Conservation (phyloP, 2,329 filamentous ascomycete species). For the Penicillium sp. region DNA sequence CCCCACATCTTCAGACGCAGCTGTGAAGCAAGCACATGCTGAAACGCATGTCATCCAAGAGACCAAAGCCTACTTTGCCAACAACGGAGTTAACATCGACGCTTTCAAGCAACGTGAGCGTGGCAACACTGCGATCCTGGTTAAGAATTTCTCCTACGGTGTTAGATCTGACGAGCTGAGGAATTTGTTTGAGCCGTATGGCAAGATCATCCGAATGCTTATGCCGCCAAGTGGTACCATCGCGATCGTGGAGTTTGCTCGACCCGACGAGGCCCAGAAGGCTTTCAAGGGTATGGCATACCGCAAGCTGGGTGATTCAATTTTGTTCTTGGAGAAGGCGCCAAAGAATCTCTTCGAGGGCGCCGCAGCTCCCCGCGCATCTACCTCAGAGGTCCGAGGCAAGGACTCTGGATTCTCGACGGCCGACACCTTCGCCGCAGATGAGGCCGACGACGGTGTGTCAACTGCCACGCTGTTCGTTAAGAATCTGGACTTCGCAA, state of each 20-base stretch:
- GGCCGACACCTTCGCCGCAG: constrained; percentile 45
- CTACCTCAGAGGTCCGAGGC: constrained; percentile 31
- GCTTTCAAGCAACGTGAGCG: constrained; percentile 84
- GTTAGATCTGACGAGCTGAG: constrained; percentile 77
- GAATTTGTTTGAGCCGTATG: constrained; percentile 81
- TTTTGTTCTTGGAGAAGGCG: constrained; percentile 91
- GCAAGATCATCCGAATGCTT: constrained; percentile 75
- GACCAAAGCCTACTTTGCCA: constrained; percentile 85
- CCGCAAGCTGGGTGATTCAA: constrained; percentile 84
- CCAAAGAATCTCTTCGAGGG: constrained; percentile 74
- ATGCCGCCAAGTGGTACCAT: constrained; percentile 94
- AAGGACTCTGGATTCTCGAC: constrained; percentile 45
- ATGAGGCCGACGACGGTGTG: constrained; percentile 38
- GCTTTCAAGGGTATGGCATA: constrained; percentile 87
- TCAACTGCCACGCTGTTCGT: constrained; percentile 86
- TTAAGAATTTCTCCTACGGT: constrained; percentile 92
- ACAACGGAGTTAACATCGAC: constrained; percentile 87
- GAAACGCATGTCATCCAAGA: constrained; percentile 97
- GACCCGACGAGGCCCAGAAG: constrained; percentile 74
- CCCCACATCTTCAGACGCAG: constrained; percentile 91
- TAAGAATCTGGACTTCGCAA: constrained; percentile 90
- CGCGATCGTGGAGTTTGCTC: constrained; percentile 85
- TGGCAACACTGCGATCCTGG: constrained; percentile 82
- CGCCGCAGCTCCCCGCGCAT: constrained; percentile 34
- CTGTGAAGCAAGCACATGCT: constrained; percentile 93